Percentiles rank a stretch among this genome's conserved stretches.
Evolutionary conservation across 2,329 filamentous ascomycete species (phyloP).

Genomic region (Calonectria pauciramosa): DNA sequence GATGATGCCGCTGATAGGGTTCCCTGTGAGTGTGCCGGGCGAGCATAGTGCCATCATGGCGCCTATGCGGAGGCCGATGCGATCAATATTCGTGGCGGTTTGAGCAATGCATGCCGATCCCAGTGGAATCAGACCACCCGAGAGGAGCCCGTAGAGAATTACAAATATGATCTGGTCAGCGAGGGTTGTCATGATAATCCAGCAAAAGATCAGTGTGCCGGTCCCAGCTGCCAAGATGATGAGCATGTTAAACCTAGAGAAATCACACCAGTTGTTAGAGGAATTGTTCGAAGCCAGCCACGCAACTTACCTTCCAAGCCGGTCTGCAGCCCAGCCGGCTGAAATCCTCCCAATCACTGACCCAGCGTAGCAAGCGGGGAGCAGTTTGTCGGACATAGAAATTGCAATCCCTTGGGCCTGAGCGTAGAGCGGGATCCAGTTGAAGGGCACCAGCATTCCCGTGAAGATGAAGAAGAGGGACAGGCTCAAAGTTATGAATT

Average conservation of each 20-base stretch:
- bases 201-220: slow-evolving; percentile 47
- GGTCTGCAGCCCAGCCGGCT: slow-evolving; percentile 66
- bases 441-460: slow-evolving; percentile 49
- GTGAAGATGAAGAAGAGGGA: slow-evolving; percentile 46
- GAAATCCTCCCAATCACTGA: slow-evolving; percentile 66
- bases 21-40: slow-evolving; percentile 41
- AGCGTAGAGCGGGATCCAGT: slow-evolving; percentile 64
- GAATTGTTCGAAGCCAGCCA: neutral
- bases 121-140: slow-evolving; percentile 52
- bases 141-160: slow-evolving; percentile 48
- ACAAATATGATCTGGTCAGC: slow-evolving; percentile 39
- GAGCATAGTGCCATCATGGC: slow-evolving; percentile 50
- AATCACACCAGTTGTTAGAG: neutral
- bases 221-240: slow-evolving; percentile 37
- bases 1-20: slow-evolving; percentile 37
- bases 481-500: slow-evolving; percentile 39
- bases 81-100: slow-evolving; percentile 45
- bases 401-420: slow-evolving; percentile 59
- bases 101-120: slow-evolving; percentile 49
- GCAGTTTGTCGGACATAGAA: slow-evolving; percentile 70
- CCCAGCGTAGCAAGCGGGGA: slow-evolving; percentile 73
- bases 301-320: slow-evolving; percentile 55
- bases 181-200: slow-evolving; percentile 44
- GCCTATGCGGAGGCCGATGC: slow-evolving; percentile 49
- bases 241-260: slow-evolving; percentile 57